Conservation (phyloP, 331 rosid genomes). For the Malus hybrid region DNA sequence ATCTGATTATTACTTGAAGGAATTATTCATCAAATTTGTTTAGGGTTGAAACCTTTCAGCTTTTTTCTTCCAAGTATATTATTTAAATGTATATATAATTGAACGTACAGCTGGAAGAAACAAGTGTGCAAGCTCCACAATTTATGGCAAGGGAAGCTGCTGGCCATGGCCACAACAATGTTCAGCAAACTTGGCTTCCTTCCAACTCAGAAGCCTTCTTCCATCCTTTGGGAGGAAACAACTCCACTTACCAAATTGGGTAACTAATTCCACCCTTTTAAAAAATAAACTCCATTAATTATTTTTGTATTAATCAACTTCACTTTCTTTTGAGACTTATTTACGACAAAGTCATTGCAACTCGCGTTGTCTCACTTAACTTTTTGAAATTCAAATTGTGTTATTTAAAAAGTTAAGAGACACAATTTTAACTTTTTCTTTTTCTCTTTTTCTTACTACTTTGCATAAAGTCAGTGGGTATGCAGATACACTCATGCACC, state of each 20-base stretch:
- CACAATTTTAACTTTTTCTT: too few relatives aligned
- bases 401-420: not conserved
- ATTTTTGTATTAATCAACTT: too few relatives aligned
- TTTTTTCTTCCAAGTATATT: not conserved
- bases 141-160: slow-evolving; percentile 42
- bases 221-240: slow-evolving; percentile 36
- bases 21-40: not conserved
- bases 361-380: not conserved
- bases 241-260: slow-evolving; percentile 54
- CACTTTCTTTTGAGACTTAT: not conserved
- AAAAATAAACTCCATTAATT: not conserved
- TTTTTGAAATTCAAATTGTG: not conserved
- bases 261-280: slow-evolving; percentile 3
- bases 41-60: not conserved
- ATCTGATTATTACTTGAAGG: not conserved
- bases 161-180: slow-evolving; percentile 12
- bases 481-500: slow-evolving; percentile 45
- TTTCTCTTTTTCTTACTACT: not conserved
- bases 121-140: slow-evolving; percentile 15
- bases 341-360: not conserved
- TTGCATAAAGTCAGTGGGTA: not conserved
- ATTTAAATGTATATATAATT: not conserved
- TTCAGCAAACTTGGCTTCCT: slow-evolving; percentile 22
- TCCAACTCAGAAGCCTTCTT: slow-evolving; percentile 38
- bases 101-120: slow-evolving; percentile 49